Conservation (phyloP, 2,329 filamentous ascomycete species). For the Fusarium coffeatum region DNA sequence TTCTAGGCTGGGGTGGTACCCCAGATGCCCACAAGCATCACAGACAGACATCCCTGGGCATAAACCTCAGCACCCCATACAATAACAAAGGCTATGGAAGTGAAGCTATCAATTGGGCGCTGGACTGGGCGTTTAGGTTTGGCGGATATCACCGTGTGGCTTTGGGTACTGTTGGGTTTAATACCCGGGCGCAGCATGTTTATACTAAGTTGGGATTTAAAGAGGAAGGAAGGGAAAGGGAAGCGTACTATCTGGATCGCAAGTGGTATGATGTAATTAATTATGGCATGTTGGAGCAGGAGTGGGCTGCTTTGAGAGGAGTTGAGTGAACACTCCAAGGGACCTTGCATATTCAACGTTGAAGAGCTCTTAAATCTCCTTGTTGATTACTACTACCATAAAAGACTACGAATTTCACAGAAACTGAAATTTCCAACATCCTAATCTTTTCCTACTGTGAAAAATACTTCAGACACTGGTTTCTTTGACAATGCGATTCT, state of each 20-base stretch:
- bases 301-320: conserved; percentile 49
- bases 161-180: conserved; percentile 56
- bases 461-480: background rate
- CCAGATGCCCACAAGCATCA: background rate
- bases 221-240: conserved; percentile 56
- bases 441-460: too few relatives aligned
- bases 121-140: conserved; percentile 60
- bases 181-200: conserved; percentile 55
- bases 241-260: conserved; percentile 57
- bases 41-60: background rate
- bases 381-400: background rate
- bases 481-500: conserved; percentile 10
- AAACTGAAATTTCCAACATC: background rate
- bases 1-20: background rate
- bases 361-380: background rate
- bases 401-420: background rate
- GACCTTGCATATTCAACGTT: background rate
- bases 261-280: conserved; percentile 53
- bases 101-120: conserved; percentile 59
- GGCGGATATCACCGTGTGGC: conserved; percentile 59
- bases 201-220: conserved; percentile 60
- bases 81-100: conserved; percentile 58
- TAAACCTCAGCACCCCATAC: conserved; percentile 32
- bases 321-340: background rate
- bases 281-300: conserved; percentile 54